Percentiles rank a stretch among this genome's conserved stretches.
These are phyloP conservation scores for Acidomyces sp. DNA, from an alignment of 495 filamentous ascomycete species.

Conservation along the genomic window DNA sequence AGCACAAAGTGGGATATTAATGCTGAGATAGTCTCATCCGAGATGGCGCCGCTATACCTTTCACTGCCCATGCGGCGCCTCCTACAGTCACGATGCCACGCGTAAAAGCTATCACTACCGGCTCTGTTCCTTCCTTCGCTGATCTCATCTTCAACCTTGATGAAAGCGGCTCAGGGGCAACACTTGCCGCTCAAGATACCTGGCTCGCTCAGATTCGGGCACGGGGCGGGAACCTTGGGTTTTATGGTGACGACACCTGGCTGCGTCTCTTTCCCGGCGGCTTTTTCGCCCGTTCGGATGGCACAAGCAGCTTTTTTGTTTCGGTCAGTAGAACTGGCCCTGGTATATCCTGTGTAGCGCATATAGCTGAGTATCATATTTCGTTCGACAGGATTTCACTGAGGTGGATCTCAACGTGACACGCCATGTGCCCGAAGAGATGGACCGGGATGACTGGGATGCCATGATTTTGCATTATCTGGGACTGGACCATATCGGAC, in stretches of 20 bases:
- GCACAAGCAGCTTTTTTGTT: slow-evolving; percentile 95
- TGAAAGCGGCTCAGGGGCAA: slow-evolving; percentile 81
- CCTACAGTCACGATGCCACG: slow-evolving; percentile 98
- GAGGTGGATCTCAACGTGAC: slow-evolving; percentile 98
- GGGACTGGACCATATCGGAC: slow-evolving; percentile 92
- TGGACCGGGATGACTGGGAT: slow-evolving; percentile 72
- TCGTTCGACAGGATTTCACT: slow-evolving; percentile 66
- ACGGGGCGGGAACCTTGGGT: slow-evolving; percentile 53
- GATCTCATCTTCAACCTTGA: slow-evolving; percentile 96
- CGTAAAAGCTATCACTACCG: slow-evolving; percentile 93
- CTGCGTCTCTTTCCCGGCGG: slow-evolving; percentile 77
- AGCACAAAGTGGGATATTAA: not conserved
- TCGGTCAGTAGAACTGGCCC: slow-evolving; percentile 50
- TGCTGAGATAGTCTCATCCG: slow-evolving; percentile 56
- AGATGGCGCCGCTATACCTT: slow-evolving; percentile 70
- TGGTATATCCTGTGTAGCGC: slow-evolving; percentile 15
- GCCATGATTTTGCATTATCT: slow-evolving; percentile 90
- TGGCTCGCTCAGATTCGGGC: slow-evolving; percentile 88
- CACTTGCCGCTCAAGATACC: slow-evolving; percentile 74
- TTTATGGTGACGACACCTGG: slow-evolving; percentile 99
- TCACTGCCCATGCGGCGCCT: slow-evolving; percentile 89
- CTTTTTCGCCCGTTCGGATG: slow-evolving; percentile 73
- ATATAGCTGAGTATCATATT: slow-evolving; percentile 23
- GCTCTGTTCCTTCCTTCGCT: slow-evolving; percentile 89
- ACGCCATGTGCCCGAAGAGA: slow-evolving; percentile 66